A percentile compares a stretch with the other conserved stretches of the same genome.
Conservation (phyloP, 306 rosid genomes). For the Myrica gale region DNA sequence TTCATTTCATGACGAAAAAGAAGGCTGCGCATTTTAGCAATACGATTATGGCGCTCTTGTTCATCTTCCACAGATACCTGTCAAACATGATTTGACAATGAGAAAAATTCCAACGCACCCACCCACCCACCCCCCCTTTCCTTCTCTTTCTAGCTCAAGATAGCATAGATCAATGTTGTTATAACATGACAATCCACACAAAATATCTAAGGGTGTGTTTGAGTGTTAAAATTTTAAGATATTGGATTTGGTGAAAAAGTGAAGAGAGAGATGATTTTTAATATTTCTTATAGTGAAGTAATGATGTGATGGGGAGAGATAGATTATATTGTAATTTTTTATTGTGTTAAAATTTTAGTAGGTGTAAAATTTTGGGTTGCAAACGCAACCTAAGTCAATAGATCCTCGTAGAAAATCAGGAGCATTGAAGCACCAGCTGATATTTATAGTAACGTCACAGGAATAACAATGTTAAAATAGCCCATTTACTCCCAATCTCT, state of each 20-base stretch:
- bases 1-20: conserved; percentile 80
- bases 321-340: no score
- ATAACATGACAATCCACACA: neutral
- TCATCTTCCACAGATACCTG: conserved; percentile 84
- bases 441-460: neutral
- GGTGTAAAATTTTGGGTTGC: no score
- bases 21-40: conserved; percentile 91
- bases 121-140: no score
- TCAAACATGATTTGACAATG: conserved; percentile 13
- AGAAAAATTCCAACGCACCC: neutral
- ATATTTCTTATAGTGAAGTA: no score
- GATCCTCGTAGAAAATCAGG: neutral
- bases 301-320: no score
- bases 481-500: neutral
- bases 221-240: no score
- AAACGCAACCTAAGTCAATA: no score
- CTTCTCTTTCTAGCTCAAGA: no score
- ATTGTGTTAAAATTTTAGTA: no score
- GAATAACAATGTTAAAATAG: neutral
- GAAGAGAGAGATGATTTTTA: no score
- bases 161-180: neutral
- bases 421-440: neutral
- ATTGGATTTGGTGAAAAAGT: no score
- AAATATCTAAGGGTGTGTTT: no score
- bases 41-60: conserved; percentile 70